Percentiles rank a stretch among this genome's conserved stretches.
Conservation (phyloP, 2,329 filamentous ascomycete genomes). For the Claviceps paspali region DNA sequence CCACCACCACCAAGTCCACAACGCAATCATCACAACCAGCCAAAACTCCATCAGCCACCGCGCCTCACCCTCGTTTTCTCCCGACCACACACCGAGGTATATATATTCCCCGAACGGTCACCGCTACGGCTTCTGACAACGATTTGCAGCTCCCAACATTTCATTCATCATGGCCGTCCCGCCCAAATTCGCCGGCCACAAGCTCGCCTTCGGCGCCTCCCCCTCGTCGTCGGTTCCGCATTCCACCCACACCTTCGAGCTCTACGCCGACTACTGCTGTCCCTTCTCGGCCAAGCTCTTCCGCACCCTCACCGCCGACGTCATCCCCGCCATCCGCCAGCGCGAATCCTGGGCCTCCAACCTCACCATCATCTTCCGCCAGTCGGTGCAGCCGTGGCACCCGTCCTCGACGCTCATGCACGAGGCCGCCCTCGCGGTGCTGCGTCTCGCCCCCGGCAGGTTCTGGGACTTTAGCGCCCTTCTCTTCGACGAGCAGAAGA, state of each 20-base stretch:
- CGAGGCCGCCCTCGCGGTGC: constrained; percentile 72
- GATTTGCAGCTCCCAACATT: no score
- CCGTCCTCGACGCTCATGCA: constrained; percentile 68
- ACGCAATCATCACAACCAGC: no score
- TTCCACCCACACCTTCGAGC: constrained; percentile 43
- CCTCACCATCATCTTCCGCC: constrained; percentile 69
- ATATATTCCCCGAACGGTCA: no score
- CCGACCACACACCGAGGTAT: no score
- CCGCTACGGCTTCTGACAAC: no score
- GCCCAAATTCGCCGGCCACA: constrained; percentile 62
- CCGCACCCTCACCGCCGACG: constrained; percentile 52
- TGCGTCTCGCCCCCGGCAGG: constrained; percentile 49
- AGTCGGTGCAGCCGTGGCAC: constrained; percentile 92
- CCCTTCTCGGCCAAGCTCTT: constrained; percentile 58
- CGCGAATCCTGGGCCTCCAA: constrained; percentile 40
- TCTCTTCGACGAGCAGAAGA: constrained; percentile 50
- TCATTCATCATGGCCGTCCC: constrained; percentile 56
- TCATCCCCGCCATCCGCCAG: constrained; percentile 48
- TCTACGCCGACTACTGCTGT: constrained; percentile 83
- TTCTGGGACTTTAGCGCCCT: constrained; percentile 69
- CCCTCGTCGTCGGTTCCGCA: constrained; percentile 22
- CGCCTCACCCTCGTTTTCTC: no score
- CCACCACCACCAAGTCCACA: no score
- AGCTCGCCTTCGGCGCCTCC: constrained; percentile 34
- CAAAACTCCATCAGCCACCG: no score